Conservation (phyloP, 768 basidiomycete species). For the Favolaschia claudopus region DNA sequence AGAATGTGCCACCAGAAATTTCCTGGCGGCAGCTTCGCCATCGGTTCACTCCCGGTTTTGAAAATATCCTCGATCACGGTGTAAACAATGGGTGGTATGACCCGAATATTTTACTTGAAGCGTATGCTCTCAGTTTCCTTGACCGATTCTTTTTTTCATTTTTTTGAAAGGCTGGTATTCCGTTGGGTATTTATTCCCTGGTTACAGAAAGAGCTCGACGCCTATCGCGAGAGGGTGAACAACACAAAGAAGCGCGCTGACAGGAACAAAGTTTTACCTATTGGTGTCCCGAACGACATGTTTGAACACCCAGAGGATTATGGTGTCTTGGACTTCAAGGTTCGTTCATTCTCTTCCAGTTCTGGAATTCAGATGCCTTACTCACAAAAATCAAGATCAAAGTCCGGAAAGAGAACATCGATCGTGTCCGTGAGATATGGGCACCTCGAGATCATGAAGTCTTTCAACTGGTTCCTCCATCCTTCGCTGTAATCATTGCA, state of each 20-base stretch:
- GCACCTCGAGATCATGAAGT: neutral
- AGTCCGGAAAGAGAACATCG: neutral
- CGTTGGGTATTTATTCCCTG: no score
- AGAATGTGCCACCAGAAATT: slow-evolving; percentile 51
- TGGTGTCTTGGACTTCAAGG: neutral
- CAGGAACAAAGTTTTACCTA: neutral
- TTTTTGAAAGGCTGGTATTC: neutral
- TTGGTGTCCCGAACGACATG: neutral
- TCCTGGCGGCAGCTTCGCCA: slow-evolving; percentile 45
- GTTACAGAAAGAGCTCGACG: neutral
- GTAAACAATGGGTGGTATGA: neutral
- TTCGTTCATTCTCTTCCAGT: neutral
- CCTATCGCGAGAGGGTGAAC: neutral
- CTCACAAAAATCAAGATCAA: neutral
- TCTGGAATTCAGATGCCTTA: neutral
- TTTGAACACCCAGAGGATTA: neutral
- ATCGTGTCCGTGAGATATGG: neutral
- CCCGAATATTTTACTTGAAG: slow-evolving; percentile 28
- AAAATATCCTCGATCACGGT: neutral
- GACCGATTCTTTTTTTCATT: no score
- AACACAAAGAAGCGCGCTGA: neutral
- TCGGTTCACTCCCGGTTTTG: slow-evolving; percentile 43
- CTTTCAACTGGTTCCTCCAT: neutral
- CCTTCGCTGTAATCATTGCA: no score
- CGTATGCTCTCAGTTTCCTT: slow-evolving; percentile 17